These are phyloP conservation scores for Agrostemma githago DNA, from an alignment of 148 eudicot genomes.

Conservation along the genomic window DNA sequence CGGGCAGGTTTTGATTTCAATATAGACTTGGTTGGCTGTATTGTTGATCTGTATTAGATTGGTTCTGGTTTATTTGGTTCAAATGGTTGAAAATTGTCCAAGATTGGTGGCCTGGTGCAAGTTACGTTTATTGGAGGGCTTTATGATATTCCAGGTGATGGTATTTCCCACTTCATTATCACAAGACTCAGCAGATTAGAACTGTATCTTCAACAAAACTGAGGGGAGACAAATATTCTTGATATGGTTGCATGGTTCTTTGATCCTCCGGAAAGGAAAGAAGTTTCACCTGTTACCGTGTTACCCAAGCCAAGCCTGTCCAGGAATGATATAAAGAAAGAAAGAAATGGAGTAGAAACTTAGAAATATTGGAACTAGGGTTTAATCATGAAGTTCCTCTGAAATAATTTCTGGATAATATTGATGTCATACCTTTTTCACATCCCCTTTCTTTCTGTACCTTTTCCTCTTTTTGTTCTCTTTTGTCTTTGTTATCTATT, in stretches of 20 bases:
- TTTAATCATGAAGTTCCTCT: background rate
- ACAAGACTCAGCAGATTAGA: background rate
- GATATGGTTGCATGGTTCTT: too few relatives aligned
- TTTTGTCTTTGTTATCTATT: background rate
- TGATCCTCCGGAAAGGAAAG: too few relatives aligned
- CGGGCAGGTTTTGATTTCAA: background rate
- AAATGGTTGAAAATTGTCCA: background rate
- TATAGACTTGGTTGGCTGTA: background rate
- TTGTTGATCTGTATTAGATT: background rate
- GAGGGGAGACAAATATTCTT: background rate
- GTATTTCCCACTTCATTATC: background rate
- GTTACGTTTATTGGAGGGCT: background rate
- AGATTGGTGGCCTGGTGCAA: background rate
- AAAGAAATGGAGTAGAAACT: background rate
- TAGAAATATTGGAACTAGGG: background rate
- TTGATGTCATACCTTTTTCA: background rate
- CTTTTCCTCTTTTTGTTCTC: background rate
- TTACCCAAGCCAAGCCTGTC: background rate
- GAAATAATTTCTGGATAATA: background rate
- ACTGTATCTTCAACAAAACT: background rate
- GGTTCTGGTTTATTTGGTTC: background rate
- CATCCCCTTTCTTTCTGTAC: background rate
- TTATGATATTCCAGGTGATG: background rate
- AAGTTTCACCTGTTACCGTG: background rate
- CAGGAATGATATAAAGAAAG: background rate